phyloP scores from a whole-genome alignment of 2,329 filamentous ascomycete species.

The Cytospora piceicola region DNA sequence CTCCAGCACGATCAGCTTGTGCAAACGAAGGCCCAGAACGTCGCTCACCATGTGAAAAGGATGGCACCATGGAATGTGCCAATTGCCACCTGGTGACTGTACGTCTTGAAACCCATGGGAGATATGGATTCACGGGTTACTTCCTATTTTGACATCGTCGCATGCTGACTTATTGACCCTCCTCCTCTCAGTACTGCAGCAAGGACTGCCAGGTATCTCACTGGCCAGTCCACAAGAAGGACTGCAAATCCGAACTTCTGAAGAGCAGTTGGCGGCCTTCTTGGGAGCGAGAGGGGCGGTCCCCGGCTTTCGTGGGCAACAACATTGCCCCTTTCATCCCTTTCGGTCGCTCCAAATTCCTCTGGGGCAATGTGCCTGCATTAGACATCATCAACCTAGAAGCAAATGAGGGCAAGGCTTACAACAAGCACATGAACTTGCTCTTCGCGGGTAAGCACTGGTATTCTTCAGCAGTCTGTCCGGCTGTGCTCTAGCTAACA shows the following conservation, averaged over 20 bases:
- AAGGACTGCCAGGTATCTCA: slow-evolving; percentile 5
- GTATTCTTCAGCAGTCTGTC: not conserved
- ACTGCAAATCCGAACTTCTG: slow-evolving; percentile 4
- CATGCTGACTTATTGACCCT: not conserved
- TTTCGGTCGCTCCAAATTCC: slow-evolving; percentile 1
- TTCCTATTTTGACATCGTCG: not conserved
- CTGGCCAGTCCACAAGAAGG: slow-evolving; percentile 7
- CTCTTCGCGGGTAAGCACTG: slow-evolving; percentile 7
- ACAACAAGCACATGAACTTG: not conserved
- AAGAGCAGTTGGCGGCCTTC: slow-evolving; percentile 11
- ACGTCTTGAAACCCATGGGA: not conserved
- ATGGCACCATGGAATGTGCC: not conserved
- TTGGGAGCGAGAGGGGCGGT: not conserved
- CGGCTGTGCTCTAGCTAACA: too few relatives aligned
- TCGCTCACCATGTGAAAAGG: not conserved
- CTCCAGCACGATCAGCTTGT: not conserved
- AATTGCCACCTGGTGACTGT: not conserved
- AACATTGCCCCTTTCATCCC: not conserved
- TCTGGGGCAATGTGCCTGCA: slow-evolving; percentile 12
- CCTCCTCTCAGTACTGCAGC: slow-evolving; percentile 2
- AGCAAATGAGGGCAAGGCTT: not conserved
- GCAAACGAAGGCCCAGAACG: not conserved
- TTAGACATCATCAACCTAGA: not conserved
- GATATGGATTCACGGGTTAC: not conserved
- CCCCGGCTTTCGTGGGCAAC: not conserved